Conservation (phyloP, 169 alveolate species). For the Plasmodium cynomolgi region DNA sequence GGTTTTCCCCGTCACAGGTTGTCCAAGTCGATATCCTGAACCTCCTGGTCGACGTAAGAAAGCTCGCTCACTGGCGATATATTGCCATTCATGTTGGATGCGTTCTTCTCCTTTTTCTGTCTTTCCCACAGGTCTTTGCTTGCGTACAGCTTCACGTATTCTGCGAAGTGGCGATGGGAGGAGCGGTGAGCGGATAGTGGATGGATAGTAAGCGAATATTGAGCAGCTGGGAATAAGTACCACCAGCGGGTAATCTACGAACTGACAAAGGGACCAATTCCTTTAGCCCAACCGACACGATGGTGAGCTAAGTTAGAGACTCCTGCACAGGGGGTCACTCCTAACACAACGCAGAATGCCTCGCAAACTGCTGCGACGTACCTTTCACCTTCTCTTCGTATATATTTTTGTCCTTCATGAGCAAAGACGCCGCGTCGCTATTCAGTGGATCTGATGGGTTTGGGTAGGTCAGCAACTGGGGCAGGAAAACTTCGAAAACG, state of each 20-base stretch:
- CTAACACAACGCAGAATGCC: not conserved
- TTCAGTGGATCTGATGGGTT: constrained; percentile 97
- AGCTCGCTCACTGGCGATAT: constrained; percentile 68
- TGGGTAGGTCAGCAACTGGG: constrained; percentile 96
- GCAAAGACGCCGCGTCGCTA: constrained; percentile 96
- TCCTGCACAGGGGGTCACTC: not conserved
- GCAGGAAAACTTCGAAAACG: constrained; percentile 96
- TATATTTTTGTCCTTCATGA: constrained; percentile 88
- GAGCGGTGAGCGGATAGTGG: not conserved
- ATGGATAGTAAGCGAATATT: not conserved
- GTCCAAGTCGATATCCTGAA: constrained; percentile 54
- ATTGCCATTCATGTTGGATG: constrained; percentile 54
- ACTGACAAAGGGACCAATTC: not conserved
- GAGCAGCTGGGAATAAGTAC: not conserved
- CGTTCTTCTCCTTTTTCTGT: constrained; percentile 50
- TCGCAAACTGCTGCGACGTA: constrained; percentile 6
- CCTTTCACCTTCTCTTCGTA: constrained; percentile 94
- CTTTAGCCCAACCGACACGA: not conserved
- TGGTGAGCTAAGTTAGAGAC: not conserved
- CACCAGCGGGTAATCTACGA: not conserved
- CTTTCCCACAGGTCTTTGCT: constrained; percentile 84
- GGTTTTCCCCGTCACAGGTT: not conserved
- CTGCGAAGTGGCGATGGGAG: constrained; percentile 35
- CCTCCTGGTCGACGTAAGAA: constrained; percentile 68
- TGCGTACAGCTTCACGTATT: constrained; percentile 84